Evolutionary conservation across 306 rosid genomes (phyloP).

Genomic region (Citrullus colocynthis): DNA sequence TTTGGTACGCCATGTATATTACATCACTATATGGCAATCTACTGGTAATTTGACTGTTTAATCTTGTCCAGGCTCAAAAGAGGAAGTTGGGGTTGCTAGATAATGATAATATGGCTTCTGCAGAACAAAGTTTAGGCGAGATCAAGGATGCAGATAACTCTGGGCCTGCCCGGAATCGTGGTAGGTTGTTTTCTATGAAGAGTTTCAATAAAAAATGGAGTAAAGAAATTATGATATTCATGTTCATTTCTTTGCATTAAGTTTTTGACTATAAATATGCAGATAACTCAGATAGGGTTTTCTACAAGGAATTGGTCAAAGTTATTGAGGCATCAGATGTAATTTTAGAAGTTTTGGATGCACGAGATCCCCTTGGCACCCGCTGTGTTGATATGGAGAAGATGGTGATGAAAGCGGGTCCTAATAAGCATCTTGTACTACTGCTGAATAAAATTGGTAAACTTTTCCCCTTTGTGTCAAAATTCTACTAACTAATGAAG

Average conservation of each 20-base stretch:
- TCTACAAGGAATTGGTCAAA: conserved; percentile 79
- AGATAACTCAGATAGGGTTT: conserved; percentile 69
- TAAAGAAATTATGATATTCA: background rate
- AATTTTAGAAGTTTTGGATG: conserved; percentile 91
- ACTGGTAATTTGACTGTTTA: background rate
- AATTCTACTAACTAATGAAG: background rate
- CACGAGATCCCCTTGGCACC: conserved; percentile 93
- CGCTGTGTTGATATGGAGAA: conserved; percentile 80
- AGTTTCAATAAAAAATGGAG: background rate
- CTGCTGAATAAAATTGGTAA: conserved; percentile 93
- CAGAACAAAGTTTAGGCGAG: conserved; percentile 11
- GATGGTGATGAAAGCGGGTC: conserved; percentile 72
- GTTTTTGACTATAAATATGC: background rate
- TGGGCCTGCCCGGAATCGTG: conserved; percentile 26
- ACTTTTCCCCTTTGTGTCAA: background rate
- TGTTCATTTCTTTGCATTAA: background rate
- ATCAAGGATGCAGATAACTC: conserved; percentile 13
- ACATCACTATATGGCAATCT: background rate
- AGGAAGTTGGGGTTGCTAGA: conserved; percentile 71
- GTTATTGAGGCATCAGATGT: conserved; percentile 92
- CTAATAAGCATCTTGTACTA: conserved; percentile 70
- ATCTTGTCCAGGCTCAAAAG: conserved; percentile 57
- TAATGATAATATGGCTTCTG: conserved; percentile 33
- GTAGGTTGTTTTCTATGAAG: conserved; percentile 19
- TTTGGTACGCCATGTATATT: background rate